These are phyloP conservation scores for Pseudevernia furfuracea DNA, from an alignment of 495 filamentous ascomycete genomes.

Conservation along the genomic window DNA sequence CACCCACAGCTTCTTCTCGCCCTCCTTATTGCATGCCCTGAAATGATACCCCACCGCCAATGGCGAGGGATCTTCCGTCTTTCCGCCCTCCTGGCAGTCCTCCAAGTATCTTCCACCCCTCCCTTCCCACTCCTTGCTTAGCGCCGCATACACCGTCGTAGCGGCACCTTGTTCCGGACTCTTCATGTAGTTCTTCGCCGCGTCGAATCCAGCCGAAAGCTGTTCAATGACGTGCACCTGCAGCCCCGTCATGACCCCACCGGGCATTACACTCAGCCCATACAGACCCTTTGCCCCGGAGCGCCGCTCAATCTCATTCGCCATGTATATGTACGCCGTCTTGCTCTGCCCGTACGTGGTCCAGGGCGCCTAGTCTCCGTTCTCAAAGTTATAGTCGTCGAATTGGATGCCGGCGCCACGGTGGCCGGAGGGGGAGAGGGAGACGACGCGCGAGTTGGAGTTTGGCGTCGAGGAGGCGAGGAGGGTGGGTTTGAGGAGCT, in stretches of 20 bases:
- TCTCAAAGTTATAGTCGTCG: conserved; percentile 33
- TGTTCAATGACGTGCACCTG: conserved; percentile 26
- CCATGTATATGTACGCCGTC: conserved; percentile 37
- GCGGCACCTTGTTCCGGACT: conserved; percentile 35
- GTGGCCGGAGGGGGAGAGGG: conserved; percentile 37
- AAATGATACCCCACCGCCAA: conserved; percentile 21
- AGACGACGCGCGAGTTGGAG: conserved; percentile 39
- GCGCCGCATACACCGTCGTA: conserved; percentile 37
- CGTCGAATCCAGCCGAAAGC: conserved; percentile 18
- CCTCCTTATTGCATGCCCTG: conserved; percentile 33
- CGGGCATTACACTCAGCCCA: conserved; percentile 36
- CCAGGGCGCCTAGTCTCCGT: conserved; percentile 34
- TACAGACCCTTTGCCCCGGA: conserved; percentile 36
- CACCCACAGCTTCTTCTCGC: conserved; percentile 34
- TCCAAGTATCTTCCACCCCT: conserved; percentile 37
- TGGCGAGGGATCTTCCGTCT: conserved; percentile 9
- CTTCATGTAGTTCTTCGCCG: conserved; percentile 28
- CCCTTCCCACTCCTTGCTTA: conserved; percentile 34
- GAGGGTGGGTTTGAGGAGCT: conserved; percentile 39
- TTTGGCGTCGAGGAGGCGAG: conserved; percentile 33
- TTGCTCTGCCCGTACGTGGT: conserved; percentile 35
- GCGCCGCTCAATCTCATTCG: conserved; percentile 37
- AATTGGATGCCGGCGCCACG: conserved; percentile 24
- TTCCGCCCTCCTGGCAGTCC: conserved; percentile 29
- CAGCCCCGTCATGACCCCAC: conserved; percentile 29